A percentile compares a stretch with the other conserved stretches of the same genome.
Conservation (phyloP, 441 rosid genomes). For the Macaranga tanarius region DNA sequence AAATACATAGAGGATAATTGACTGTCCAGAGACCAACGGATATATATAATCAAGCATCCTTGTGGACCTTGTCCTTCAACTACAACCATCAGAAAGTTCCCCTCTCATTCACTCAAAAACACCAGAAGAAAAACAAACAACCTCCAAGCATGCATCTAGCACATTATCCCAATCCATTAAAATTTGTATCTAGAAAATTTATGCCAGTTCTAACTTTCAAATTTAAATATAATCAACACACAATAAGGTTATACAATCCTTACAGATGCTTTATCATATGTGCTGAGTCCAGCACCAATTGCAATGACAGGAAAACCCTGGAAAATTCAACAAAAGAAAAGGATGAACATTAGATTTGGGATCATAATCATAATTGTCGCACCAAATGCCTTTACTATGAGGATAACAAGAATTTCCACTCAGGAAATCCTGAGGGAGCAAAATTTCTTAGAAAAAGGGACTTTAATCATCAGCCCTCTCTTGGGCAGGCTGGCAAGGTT, state of each 20-base stretch:
- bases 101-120: not conserved
- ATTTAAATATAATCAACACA: not conserved
- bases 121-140: not conserved
- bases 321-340: constrained; percentile 25
- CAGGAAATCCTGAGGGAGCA: not conserved
- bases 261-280: constrained; percentile 93
- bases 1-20: not conserved
- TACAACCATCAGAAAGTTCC: not conserved
- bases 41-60: not conserved
- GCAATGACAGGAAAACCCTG: constrained; percentile 91
- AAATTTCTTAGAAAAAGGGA: not conserved
- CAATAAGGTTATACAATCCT: constrained; percentile 28
- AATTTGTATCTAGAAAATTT: not conserved
- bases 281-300: constrained; percentile 83
- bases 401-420: not conserved
- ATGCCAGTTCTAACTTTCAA: not conserved
- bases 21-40: not conserved
- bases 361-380: not conserved
- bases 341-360: constrained; percentile 12
- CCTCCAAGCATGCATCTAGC: not conserved
- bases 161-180: not conserved
- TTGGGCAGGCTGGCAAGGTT: not conserved
- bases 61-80: not conserved
- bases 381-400: not conserved
- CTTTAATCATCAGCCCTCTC: not conserved